phyloP scores from a whole-genome alignment of 2,329 filamentous ascomycete species.

The Colletotrichum chrysophilum region DNA sequence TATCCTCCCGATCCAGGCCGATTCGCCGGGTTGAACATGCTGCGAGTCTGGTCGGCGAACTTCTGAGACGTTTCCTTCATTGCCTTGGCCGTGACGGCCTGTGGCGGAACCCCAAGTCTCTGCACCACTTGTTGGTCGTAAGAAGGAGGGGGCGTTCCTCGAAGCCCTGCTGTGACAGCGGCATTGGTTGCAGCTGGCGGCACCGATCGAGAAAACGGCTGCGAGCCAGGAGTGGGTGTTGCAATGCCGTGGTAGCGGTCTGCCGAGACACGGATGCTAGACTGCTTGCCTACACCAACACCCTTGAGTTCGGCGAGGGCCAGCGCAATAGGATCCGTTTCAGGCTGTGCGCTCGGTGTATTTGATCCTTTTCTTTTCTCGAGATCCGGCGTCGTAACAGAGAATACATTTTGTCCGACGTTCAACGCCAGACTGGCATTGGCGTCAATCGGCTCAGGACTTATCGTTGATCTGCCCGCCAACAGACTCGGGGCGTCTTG shows the following conservation, averaged over 20 bases:
- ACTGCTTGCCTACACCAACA: constrained; percentile 76
- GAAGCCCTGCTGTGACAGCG: constrained; percentile 59
- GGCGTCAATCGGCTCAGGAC: constrained; percentile 88
- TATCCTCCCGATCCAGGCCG: constrained; percentile 41
- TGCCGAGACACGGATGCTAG: constrained; percentile 85
- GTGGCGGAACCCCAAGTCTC: constrained; percentile 85
- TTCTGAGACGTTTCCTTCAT: constrained; percentile 96
- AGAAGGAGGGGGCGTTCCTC: constrained; percentile 84
- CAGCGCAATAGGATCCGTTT: constrained; percentile 86
- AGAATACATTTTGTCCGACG: constrained; percentile 94
- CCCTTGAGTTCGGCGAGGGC: constrained; percentile 93
- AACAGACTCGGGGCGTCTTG: constrained; percentile 41
- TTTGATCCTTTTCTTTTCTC: constrained; percentile 45
- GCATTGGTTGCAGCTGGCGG: constrained; percentile 41
- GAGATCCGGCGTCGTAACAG: constrained; percentile 81
- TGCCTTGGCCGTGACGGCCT: constrained; percentile 88
- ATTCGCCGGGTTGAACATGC: constrained; percentile 65
- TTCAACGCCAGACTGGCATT: constrained; percentile 93
- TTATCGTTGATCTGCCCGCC: constrained; percentile 53
- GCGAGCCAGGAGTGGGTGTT: constrained; percentile 71
- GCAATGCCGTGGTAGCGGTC: constrained; percentile 94
- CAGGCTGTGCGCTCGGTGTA: constrained; percentile 56
- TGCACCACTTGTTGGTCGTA: constrained; percentile 79
- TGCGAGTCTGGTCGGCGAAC: constrained; percentile 82
- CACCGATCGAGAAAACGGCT: constrained; percentile 47